These are phyloP conservation scores for Aspergillus transmontanensis DNA, from an alignment of 2,329 filamentous ascomycete genomes.

Conservation along the genomic window DNA sequence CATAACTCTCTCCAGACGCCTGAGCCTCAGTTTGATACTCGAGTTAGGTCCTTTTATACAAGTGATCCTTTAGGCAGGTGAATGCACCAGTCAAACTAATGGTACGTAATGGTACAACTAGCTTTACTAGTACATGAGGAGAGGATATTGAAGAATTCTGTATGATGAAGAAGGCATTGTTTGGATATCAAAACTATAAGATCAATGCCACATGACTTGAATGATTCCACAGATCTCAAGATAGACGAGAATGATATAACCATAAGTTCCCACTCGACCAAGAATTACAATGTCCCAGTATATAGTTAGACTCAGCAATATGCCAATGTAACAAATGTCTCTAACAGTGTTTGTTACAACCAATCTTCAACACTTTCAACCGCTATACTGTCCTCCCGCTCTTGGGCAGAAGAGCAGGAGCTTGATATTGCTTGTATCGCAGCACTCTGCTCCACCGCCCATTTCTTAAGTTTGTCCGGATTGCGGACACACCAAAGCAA, in stretches of 20 bases:
- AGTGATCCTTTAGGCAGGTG: too few species aligned
- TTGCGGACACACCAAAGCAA: background rate
- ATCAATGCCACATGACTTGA: background rate
- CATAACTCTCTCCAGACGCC: too few species aligned
- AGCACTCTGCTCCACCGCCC: background rate
- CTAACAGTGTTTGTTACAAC: background rate
- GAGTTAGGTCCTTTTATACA: too few species aligned
- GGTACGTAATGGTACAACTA: conserved; percentile 14
- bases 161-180: background rate
- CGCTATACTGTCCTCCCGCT: background rate
- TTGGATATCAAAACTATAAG: background rate
- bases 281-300: background rate
- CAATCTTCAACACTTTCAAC: background rate
- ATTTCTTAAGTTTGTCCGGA: background rate
- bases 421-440: background rate
- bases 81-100: too few species aligned
- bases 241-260: background rate
- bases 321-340: background rate
- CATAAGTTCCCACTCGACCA: background rate
- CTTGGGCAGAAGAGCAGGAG: background rate
- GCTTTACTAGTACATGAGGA: conserved; percentile 17
- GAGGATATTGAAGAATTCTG: conserved; percentile 18
- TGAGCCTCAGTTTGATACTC: too few species aligned
- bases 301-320: too few species aligned
- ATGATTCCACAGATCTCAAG: background rate